Evolutionary conservation across 31 red algal species (phyloP).

Genomic region (Porphyra umbilicalis): DNA sequence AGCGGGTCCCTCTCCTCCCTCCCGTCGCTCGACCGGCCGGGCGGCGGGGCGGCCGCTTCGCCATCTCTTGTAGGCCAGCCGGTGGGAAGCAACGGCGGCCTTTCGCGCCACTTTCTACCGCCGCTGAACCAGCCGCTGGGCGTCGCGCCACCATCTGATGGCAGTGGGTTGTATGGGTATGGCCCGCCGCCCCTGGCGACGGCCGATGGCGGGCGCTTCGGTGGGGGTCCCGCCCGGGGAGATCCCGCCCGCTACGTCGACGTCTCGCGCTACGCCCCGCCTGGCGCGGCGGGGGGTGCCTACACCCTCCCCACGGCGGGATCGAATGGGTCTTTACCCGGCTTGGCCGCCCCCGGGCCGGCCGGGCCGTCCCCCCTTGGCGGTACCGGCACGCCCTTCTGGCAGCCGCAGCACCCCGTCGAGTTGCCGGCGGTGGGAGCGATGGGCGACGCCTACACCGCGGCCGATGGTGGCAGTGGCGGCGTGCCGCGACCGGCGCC

Average conservation of each 20-base stretch:
- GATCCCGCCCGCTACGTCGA: not conserved
- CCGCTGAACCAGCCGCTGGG: not conserved
- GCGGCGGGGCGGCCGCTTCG: too few species aligned
- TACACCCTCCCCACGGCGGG: not conserved
- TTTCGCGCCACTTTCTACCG: not conserved
- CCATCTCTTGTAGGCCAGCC: not conserved
- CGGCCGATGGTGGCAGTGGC: not conserved
- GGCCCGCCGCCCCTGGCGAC: not conserved
- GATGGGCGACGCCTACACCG: not conserved
- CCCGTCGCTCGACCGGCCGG: not conserved
- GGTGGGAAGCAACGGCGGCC: not conserved
- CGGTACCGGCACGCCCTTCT: not conserved
- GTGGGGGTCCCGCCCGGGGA: not conserved
- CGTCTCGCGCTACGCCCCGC: not conserved
- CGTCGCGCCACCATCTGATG: not conserved
- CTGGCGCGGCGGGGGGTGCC: not conserved
- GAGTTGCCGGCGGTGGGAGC: not conserved
- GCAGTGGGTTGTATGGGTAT: not conserved
- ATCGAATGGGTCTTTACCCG: too few species aligned
- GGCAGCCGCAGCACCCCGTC: not conserved
- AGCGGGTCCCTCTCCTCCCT: not conserved
- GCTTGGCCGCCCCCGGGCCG: too few species aligned
- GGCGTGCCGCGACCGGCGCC: not conserved
- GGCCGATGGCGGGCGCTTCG: not conserved
- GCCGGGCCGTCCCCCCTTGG: too few species aligned